phyloP scores from a whole-genome alignment of 768 basidiomycete genomes.

The Russula lepida region DNA sequence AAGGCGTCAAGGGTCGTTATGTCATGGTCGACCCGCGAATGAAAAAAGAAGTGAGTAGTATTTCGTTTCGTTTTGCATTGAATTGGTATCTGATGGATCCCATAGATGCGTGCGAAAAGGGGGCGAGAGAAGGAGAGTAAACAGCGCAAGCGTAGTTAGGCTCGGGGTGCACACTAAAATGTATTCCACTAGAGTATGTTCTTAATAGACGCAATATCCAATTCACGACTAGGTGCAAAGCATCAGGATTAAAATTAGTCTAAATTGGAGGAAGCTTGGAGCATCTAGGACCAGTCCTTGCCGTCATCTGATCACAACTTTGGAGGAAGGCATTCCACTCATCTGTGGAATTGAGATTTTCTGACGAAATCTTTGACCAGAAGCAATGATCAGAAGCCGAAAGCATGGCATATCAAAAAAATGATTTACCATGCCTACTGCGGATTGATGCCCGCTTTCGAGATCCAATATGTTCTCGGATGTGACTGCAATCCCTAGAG shows the following conservation, averaged over 20 bases:
- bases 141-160: conserved; percentile 40
- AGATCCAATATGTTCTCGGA: conserved; percentile 47
- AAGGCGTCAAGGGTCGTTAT: conserved; percentile 93
- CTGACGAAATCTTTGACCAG: conserved; percentile 37
- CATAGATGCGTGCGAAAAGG: conserved; percentile 75
- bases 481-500: conserved; percentile 21
- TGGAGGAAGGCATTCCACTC: conserved; percentile 41
- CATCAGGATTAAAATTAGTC: background rate
- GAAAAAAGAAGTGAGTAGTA: conserved; percentile 72
- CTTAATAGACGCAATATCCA: background rate
- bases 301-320: conserved; percentile 35
- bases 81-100: conserved; percentile 11
- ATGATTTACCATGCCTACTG: conserved; percentile 45
- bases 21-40: conserved; percentile 90
- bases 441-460: conserved; percentile 44
- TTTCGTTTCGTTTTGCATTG: conserved; percentile 1
- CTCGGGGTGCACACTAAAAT: background rate
- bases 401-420: background rate
- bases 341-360: conserved; percentile 30
- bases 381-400: conserved; percentile 5
- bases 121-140: conserved; percentile 67
- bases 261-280: background rate
- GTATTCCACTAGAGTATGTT: background rate
- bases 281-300: conserved; percentile 19
- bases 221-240: background rate